Percentiles rank a stretch among this genome's conserved stretches.
Evolutionary conservation across 805 yeast species (phyloP).

Genomic region (Candida methanosorbosa): DNA sequence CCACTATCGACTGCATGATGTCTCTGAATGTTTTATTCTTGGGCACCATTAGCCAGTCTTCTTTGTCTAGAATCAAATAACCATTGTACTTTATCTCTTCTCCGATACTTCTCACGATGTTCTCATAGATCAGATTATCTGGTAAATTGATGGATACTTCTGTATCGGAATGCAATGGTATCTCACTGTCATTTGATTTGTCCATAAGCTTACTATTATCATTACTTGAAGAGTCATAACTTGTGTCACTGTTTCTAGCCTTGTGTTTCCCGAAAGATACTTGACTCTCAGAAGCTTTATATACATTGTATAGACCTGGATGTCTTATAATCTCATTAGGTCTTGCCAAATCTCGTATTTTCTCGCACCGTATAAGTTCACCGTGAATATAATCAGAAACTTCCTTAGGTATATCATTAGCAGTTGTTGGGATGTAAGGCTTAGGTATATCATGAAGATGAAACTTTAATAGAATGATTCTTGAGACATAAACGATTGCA

Average conservation of each 20-base stretch:
- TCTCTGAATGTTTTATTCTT: conserved; percentile 33
- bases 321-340: conserved; percentile 38
- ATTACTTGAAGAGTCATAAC: background rate
- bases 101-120: conserved; percentile 50
- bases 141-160: conserved; percentile 9
- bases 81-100: conserved; percentile 47
- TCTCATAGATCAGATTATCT: conserved; percentile 34
- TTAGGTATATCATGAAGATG: conserved; percentile 72
- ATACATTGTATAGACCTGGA: conserved; percentile 39
- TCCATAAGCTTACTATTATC: background rate
- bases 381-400: conserved; percentile 30
- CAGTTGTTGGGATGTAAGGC: conserved; percentile 59
- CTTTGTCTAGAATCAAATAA: conserved; percentile 24
- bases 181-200: too few relatives aligned
- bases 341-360: conserved; percentile 28
- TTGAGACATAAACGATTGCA: conserved; percentile 41
- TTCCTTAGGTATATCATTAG: conserved; percentile 47
- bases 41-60: conserved; percentile 25
- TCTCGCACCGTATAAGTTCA: conserved; percentile 34
- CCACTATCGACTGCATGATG: conserved; percentile 15
- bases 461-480: conserved; percentile 51
- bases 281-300: too few relatives aligned
- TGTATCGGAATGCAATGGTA: background rate
- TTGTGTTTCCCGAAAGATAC: background rate
- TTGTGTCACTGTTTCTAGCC: background rate